Evolutionary conservation across 2,329 filamentous ascomycete species (phyloP), one percentile per base, ranked within the genome.

Genomic region (Penicillium sp.): DNA sequence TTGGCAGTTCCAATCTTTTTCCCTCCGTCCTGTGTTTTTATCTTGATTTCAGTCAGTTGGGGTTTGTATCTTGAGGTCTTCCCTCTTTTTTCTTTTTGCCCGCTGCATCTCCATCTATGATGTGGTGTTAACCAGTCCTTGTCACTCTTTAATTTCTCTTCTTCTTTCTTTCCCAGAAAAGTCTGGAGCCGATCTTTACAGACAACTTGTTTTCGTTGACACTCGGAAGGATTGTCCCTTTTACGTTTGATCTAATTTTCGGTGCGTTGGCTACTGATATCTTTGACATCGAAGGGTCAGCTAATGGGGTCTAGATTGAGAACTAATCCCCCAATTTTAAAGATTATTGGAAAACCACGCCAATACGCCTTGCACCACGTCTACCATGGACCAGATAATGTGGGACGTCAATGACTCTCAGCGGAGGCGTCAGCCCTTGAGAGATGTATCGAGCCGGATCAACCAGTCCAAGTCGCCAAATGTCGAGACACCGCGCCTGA

Each of bases 381-480:
- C 5, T 6, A n/a, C 19, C 5, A 61, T 66, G 58, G 58, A 67
- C 23, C 57, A 57, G 10, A 52, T 43, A 21, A 62, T 64, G 54
- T 40, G 50, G 48, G 65, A 67, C n/a, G 27, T 52, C n/a, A 53
- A 54, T 23, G 64, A 65, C 52, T 19, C 61, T 47, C 47, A 54
- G 38, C 58, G 58, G 35, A 65, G 64, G 49, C 65, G 65, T 25
- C 64, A 66, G 31, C 65, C 65, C 1, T 55, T 67, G 31, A 56
- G 35, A n/a, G 65, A 67, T 57, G 65, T 53, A 4, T 64, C 65
- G 4, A 60, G 63, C 42, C 48, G 64, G 38, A 56, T 62, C n/a
- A 67, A 67, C 31, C 40, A 67, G 47, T 33, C 54, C 29, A 61
- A 48, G 47, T 62, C 61, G 3, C 43, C 61, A 3, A 62, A 61